A percentile compares a stretch with the other conserved stretches of the same genome.
Conservation (phyloP, 202 grass and related monocot genomes). For the Carex sylvatica region DNA sequence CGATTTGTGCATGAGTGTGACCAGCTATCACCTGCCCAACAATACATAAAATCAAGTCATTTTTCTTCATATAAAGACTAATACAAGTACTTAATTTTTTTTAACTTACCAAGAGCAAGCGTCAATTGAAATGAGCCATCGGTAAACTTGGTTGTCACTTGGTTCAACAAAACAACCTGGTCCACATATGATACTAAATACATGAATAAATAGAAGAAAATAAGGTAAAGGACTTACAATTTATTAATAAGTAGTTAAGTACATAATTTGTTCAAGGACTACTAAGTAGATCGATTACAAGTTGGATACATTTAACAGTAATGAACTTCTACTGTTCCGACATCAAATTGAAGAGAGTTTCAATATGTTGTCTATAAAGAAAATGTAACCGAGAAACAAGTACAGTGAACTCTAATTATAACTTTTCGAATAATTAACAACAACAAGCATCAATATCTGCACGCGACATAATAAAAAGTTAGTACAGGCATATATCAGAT, state of each 20-base stretch:
- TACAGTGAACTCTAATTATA: neutral
- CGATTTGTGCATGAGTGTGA: constrained; percentile 87
- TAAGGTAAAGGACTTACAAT: constrained; percentile 3
- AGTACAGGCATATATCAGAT: neutral
- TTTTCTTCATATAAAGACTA: neutral
- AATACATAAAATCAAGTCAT: neutral
- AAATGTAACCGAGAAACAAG: neutral
- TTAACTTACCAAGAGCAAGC: constrained; percentile 74
- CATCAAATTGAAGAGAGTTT: neutral
- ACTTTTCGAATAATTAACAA: neutral
- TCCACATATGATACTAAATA: constrained; percentile 7
- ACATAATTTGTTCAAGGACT: neutral
- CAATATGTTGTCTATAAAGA: neutral
- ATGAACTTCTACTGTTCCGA: neutral
- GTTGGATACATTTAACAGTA: neutral
- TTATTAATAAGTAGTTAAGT: neutral
- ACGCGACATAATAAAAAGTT: neutral
- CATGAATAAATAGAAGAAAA: neutral
- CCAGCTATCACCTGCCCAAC: constrained; percentile 80
- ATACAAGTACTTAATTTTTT: neutral
- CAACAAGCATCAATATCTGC: neutral
- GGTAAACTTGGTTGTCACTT: constrained; percentile 92
- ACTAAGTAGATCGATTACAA: neutral
- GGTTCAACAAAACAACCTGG: constrained; percentile 91
- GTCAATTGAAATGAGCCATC: constrained; percentile 86